Evolutionary conservation across 148 eudicot species (phyloP).

Genomic region (Rhododendron molle): DNA sequence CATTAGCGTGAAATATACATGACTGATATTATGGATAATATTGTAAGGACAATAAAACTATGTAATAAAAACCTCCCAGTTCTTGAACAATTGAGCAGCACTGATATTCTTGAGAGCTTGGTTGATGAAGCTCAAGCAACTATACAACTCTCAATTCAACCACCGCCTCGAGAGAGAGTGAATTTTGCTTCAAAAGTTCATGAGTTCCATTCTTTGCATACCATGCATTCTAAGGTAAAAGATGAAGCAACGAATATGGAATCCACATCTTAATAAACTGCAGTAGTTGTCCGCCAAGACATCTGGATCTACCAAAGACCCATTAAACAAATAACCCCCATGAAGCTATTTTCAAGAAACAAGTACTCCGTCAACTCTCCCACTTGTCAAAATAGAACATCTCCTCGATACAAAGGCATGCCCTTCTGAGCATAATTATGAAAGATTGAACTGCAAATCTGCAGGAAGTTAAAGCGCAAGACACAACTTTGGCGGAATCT

Average conservation of each 20-base stretch:
- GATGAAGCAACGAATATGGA: slow-evolving; percentile 3
- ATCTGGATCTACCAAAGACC: slow-evolving; percentile 12
- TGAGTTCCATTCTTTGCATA: not conserved
- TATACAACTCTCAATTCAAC: slow-evolving; percentile 7
- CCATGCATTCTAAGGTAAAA: not conserved
- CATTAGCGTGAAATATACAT: not conserved
- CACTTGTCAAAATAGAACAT: not conserved
- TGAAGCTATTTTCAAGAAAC: not conserved
- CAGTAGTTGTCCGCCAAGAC: not conserved
- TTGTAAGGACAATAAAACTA: not conserved
- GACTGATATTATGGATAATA: not conserved
- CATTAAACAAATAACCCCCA: slow-evolving; percentile 2
- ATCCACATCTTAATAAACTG: not conserved
- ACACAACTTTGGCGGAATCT: not conserved
- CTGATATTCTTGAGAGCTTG: slow-evolving; percentile 10
- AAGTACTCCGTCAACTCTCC: not conserved
- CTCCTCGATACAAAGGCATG: slow-evolving; percentile 1
- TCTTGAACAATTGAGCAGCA: slow-evolving; percentile 14
- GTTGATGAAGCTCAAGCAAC: slow-evolving; percentile 21
- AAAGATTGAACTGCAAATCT: not conserved
- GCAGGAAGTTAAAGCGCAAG: not conserved
- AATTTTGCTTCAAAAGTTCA: slow-evolving; percentile 1
- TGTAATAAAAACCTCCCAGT: slow-evolving; percentile 14
- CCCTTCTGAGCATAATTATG: not conserved
- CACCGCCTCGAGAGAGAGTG: not conserved